Base-by-base conservation (phyloP, 805 yeast species). In the Debaryomyces castellii region DNA sequence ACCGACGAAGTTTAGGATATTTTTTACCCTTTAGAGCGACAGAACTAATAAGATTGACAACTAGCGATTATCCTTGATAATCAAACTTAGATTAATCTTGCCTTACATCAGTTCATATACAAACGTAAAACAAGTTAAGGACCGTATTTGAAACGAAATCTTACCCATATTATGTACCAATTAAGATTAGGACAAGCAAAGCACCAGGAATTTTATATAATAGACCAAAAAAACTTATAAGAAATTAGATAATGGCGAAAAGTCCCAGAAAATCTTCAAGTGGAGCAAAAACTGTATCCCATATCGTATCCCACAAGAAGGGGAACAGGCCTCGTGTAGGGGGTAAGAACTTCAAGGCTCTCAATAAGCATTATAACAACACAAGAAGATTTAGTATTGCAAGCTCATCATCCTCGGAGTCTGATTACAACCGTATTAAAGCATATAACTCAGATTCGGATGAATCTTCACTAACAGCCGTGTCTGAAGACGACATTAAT, bases 391-490 rank as follows among this genome's bases (percentile, higher is more conserved):
- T 70, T 44, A 68, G 74, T 51, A 58, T 71, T 12, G 72, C 60
- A 3, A 67, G 64, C 33, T 57, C 66, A 21, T 59, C 68, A 10
- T 48, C 59, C 9, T 62, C 69, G 10, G 66, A 60, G 22, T 49
- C 60, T 10, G 55, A 54, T 14, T 40, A 37, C 8, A 44, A 40
- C 14, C 33, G 9, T 14, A 44, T 39, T 18, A 39, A 43, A 40
- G 41, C 22, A 40, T 30, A 30, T 12, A 21, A 42, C 21, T 38
- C 50, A 10, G 42, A 45, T 3, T 50, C 59, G 12, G 71, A 67
- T 38, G 77, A 71, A 40, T 64, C 71, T 12, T 69, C 75, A 0
- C 54, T 72, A 25, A 72, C 75, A 0, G 76, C 73, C 2, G 71
- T 71, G 6, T 60, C 64, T 5, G 71, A 62, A 5, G 66, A 55